phyloP scores from a whole-genome alignment of 257 asterid genomes.

The Gentiana macrophylla region DNA sequence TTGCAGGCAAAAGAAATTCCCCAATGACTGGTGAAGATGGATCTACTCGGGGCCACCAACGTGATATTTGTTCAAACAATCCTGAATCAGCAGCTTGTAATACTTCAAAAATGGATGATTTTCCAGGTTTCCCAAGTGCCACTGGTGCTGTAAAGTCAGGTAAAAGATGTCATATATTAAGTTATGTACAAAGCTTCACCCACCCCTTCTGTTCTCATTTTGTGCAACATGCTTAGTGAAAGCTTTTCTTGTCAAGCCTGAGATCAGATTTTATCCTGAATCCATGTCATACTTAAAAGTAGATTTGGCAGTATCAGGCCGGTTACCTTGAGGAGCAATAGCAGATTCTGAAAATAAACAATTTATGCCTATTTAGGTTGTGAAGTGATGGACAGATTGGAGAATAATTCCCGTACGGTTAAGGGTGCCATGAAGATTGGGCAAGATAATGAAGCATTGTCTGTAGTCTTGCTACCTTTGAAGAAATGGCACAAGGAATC shows the following conservation, averaged over 20 bases:
- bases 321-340: too few relatives aligned
- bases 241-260: too few relatives aligned
- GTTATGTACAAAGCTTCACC: too few relatives aligned
- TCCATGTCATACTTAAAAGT: too few relatives aligned
- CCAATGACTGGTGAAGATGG: conserved; percentile 35
- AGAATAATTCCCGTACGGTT: conserved; percentile 72
- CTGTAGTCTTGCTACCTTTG: conserved; percentile 65
- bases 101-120: conserved; percentile 39
- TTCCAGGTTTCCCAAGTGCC: conserved; percentile 62
- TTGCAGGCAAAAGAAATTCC: conserved; percentile 39
- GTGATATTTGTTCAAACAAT: conserved; percentile 26
- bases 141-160: conserved; percentile 60
- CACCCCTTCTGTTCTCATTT: too few relatives aligned
- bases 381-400: conserved; percentile 70
- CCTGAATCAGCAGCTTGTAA: conserved; percentile 22
- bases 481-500: conserved; percentile 44
- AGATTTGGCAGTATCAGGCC: too few relatives aligned
- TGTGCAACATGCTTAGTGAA: too few relatives aligned
- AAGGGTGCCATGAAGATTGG: conserved; percentile 85
- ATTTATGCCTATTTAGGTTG: conserved; percentile 41
- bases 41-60: conserved; percentile 23
- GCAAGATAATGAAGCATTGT: conserved; percentile 76
- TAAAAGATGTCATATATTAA: conserved; percentile 5
- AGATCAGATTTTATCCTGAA: too few relatives aligned
- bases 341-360: too few relatives aligned